Evolutionary conservation across 2,329 filamentous ascomycete genomes (phyloP), one percentile per base, ranked within the genome.

Genomic region (Calonectria honghensis): DNA sequence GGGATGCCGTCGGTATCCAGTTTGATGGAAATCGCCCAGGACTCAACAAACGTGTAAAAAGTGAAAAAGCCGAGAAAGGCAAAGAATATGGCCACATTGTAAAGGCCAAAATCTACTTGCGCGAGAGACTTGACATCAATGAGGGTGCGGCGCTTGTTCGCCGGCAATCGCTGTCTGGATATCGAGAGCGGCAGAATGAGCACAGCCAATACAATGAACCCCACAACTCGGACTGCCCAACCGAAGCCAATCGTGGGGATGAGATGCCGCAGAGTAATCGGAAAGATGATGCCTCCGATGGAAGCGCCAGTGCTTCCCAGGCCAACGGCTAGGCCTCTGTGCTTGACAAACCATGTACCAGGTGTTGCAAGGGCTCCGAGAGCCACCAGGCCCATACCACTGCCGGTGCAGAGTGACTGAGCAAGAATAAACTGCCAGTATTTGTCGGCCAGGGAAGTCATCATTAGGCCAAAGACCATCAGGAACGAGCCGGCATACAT

Each of bases 31-130:
- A 85, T 77, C 3, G 87, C 85, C 59, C 87, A 89, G 2, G 81
- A 82, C 66, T 87, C 61, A 24, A 65, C 20, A 84, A 39, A 88
- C 80, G 74, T 87, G 89, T 79, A 87, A 89, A 65, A 87, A 84
- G 1, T 82, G 78, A 84, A 86, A 77, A 86, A 82, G 32, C 76
- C 79, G n/a, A 86, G 54, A 76, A 84, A 83, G 75, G 80, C 83
- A 73, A 86, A 80, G 77, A 82, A 83, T 64, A 84, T 81, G 37
- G 79, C 82, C 0, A 82, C 51, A 70, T 81, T 82, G 74, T 82
- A 84, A 24, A 85, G 70, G 6, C 57, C 57, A 29, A 61, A 61
- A 3, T 61, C 35, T 5, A 41, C 5, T 84, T 71, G 61, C 81
- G 86, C 0, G 84, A 77, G 0, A 59, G 72, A 54, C 84, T 81